A percentile compares a stretch with the other conserved stretches of the same genome.
phyloP scores from a whole-genome alignment of 1,284 basidiomycete genomes.

The Ganoderma leucocontextum region DNA sequence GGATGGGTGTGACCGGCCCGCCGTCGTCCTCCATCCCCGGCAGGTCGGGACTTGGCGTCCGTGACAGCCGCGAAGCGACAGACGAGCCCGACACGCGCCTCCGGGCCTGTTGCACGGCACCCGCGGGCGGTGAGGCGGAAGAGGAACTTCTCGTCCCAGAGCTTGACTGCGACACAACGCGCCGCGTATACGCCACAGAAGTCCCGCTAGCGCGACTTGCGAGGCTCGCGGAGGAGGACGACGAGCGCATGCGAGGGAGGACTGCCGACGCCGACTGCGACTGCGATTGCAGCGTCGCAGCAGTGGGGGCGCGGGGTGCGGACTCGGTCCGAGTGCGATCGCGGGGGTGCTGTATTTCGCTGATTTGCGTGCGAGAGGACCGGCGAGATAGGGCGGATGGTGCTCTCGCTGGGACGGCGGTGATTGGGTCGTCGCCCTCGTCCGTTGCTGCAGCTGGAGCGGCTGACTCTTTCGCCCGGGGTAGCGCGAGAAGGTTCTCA shows the following conservation, averaged over 20 bases:
- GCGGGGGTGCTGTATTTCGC: slow-evolving; percentile 14
- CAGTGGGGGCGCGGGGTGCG: slow-evolving; percentile 8
- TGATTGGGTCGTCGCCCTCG: slow-evolving; percentile 10
- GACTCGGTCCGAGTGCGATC: slow-evolving; percentile 23
- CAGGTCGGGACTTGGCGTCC: slow-evolving; percentile 64
- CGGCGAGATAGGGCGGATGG: slow-evolving; percentile 27
- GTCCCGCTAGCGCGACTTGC: slow-evolving; percentile 31
- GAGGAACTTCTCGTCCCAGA: not conserved
- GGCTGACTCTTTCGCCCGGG: slow-evolving; percentile 32
- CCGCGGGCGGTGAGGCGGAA: slow-evolving; percentile 21
- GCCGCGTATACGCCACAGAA: slow-evolving; percentile 15
- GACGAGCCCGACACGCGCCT: slow-evolving; percentile 32
- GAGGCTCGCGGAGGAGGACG: slow-evolving; percentile 29
- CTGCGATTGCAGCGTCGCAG: not conserved
- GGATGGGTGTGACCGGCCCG: slow-evolving; percentile 53
- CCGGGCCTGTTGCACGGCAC: slow-evolving; percentile 11
- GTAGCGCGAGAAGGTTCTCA: slow-evolving; percentile 37
- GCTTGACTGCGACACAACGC: slow-evolving; percentile 8
- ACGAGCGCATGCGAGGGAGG: slow-evolving; percentile 32
- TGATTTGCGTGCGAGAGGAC: slow-evolving; percentile 23
- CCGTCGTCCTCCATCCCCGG: slow-evolving; percentile 46
- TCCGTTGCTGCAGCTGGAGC: not conserved
- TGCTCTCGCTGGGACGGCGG: slow-evolving; percentile 24
- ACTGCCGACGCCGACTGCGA: slow-evolving; percentile 31
- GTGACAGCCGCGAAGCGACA: slow-evolving; percentile 36